Evolutionary conservation across 306 rosid genomes (phyloP), one percentile per base, ranked within the genome.

Genomic region (Vachellia pachyceras): DNA sequence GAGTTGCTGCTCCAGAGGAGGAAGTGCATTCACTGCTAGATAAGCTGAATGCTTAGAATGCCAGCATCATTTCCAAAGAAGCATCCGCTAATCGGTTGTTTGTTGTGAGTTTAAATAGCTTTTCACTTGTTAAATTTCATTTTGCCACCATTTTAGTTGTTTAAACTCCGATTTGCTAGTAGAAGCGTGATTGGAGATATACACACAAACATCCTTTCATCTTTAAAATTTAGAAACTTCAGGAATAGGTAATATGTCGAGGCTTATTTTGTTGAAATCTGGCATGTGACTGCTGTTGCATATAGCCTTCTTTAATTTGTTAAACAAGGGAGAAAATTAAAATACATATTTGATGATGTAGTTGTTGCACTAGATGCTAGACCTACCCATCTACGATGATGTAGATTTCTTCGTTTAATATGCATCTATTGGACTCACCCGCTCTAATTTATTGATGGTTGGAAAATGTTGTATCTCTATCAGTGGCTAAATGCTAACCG

Each of bases 141-240:
- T 20, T 52, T 36, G 20, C 77, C n/a, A 68, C 44, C 39, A 33
- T 54, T 46, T 35, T 39, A 25, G 41, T 9, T 64, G 68, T 55
- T 72, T 41, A 49, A 66, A 80, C n/a, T 77, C 41, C 22, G n/a
- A 20, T 67, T 18, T 45, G 68, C n/a, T n/a, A n/a, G n/a, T n/a
- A n/a, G n/a, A n/a, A n/a, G n/a, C n/a, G n/a, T n/a, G n/a, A n/a
- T n/a, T n/a, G n/a, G n/a, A n/a, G n/a, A n/a, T n/a, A n/a, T n/a
- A n/a, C n/a, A n/a, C n/a, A n/a, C n/a, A n/a, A n/a, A n/a, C n/a
- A n/a, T n/a, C n/a, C n/a, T n/a, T n/a, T n/a, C n/a, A n/a, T n/a
- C n/a, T n/a, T n/a, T n/a, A n/a, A n/a, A n/a, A n/a, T n/a, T n/a
- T n/a, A n/a, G n/a, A n/a, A n/a, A n/a, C n/a, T n/a, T n/a, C n/a